phyloP scores from a whole-genome alignment of 768 basidiomycete species.

The Rickenella mellea region DNA sequence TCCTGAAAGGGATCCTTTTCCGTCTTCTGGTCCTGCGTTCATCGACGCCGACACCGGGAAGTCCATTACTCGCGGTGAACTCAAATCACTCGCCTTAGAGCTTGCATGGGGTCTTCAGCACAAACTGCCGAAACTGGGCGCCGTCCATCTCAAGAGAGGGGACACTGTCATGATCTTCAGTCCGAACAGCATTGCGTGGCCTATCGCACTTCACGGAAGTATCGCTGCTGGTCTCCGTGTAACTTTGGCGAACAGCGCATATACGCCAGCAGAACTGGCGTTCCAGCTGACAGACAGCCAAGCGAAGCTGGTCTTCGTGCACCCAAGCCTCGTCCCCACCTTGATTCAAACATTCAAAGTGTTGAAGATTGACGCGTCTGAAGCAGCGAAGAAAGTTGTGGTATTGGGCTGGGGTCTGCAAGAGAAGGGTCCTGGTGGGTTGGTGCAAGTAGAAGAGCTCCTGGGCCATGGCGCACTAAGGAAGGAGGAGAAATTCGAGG shows the following conservation, averaged over 20 bases:
- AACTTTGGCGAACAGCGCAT: slow-evolving; percentile 68
- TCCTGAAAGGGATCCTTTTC: slow-evolving; percentile 32
- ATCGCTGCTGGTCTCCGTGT: slow-evolving; percentile 60
- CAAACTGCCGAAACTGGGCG: slow-evolving; percentile 7
- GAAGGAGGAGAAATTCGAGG: slow-evolving; percentile 48
- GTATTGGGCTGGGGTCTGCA: slow-evolving; percentile 29
- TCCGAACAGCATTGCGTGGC: slow-evolving; percentile 55
- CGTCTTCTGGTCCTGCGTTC: slow-evolving; percentile 41
- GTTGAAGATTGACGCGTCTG: slow-evolving; percentile 33
- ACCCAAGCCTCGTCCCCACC: slow-evolving; percentile 49
- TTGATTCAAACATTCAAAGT: slow-evolving; percentile 48
- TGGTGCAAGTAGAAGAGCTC: slow-evolving; percentile 39
- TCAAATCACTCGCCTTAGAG: slow-evolving; percentile 43
- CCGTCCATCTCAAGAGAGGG: slow-evolving; percentile 30
- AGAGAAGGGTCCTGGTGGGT: slow-evolving; percentile 19
- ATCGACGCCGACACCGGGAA: slow-evolving; percentile 56
- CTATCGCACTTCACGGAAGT: slow-evolving; percentile 33
- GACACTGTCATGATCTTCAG: slow-evolving; percentile 59
- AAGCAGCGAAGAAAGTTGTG: slow-evolving; percentile 46
- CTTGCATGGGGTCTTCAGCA: slow-evolving; percentile 49
- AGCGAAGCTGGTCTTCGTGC: slow-evolving; percentile 53
- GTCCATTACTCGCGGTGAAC: slow-evolving; percentile 43
- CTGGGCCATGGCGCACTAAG: slow-evolving; percentile 37
- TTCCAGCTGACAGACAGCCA: slow-evolving; percentile 64
- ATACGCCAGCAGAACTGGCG: slow-evolving; percentile 56